A percentile compares a stretch with the other conserved stretches of the same genome.
phyloP scores from a whole-genome alignment of 2,329 filamentous ascomycete species.

The Fusarium subtropicale region DNA sequence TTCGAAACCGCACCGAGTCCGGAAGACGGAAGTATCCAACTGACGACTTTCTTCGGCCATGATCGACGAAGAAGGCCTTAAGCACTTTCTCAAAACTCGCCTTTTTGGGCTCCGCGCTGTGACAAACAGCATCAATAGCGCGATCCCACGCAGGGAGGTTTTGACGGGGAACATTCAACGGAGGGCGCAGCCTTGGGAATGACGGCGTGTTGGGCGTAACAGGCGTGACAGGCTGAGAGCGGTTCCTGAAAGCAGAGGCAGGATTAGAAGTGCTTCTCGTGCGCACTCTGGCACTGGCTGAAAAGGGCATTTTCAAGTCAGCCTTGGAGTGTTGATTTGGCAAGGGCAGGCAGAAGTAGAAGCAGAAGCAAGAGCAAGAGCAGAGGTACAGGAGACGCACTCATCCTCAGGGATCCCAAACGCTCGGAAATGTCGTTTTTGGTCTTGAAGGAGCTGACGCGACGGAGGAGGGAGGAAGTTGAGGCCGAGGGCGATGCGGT shows the following conservation, averaged over 20 bases:
- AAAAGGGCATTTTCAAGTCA: conserved; percentile 19
- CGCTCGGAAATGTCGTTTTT: conserved; percentile 28
- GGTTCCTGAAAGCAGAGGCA: not conserved
- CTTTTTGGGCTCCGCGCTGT: conserved; percentile 31
- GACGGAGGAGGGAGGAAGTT: conserved; percentile 31
- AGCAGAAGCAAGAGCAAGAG: not conserved
- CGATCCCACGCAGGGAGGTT: conserved; percentile 53
- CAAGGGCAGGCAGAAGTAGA: not conserved
- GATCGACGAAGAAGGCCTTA: conserved; percentile 39
- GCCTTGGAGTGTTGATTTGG: not conserved
- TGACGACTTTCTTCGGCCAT: conserved; percentile 14
- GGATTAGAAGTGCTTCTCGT: conserved; percentile 33
- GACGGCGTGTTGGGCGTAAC: not conserved
- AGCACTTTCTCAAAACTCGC: conserved; percentile 37
- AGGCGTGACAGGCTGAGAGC: conserved; percentile 20
- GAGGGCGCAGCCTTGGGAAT: not conserved
- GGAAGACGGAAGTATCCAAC: conserved; percentile 45
- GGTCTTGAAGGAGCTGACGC: conserved; percentile 23
- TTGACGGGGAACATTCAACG: conserved; percentile 14
- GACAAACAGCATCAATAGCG: conserved; percentile 53
- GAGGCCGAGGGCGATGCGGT: conserved; percentile 26
- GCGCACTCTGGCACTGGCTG: conserved; percentile 26
- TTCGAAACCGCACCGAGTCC: conserved; percentile 42
- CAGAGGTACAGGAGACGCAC: conserved; percentile 15
- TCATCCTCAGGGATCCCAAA: conserved; percentile 31